phyloP scores from a whole-genome alignment of 78 protist species.

The Dictyostelium citrinum region DNA sequence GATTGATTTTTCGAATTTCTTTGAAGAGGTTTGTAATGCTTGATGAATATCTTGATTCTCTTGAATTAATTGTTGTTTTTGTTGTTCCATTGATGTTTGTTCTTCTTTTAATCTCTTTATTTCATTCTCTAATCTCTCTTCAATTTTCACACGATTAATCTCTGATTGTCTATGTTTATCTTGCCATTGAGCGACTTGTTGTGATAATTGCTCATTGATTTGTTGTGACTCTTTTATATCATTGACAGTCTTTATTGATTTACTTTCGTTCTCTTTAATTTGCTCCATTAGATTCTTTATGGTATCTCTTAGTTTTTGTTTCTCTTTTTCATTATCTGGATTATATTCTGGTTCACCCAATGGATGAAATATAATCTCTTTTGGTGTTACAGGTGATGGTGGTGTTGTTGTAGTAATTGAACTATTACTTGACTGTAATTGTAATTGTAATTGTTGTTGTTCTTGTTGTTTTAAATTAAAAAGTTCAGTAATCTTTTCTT shows the following conservation, averaged over 20 bases:
- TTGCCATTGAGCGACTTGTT: neutral
- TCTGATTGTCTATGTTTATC: slow-evolving; percentile 50
- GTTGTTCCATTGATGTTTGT: neutral
- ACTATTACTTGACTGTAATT: neutral
- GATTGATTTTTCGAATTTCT: neutral
- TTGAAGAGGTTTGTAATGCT: neutral
- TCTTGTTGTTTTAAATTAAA: neutral
- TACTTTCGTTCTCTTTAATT: slow-evolving; percentile 27
- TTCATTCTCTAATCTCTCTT: slow-evolving; percentile 36
- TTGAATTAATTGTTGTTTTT: slow-evolving; percentile 9
- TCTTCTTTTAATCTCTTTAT: neutral
- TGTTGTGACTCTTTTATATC: neutral
- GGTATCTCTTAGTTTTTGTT: slow-evolving; percentile 47
- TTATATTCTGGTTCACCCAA: slow-evolving; percentile 50
- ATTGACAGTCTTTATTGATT: neutral
- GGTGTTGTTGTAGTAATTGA: neutral
- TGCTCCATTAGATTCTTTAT: slow-evolving; percentile 69
- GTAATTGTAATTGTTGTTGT: neutral
- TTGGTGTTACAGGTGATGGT: slow-evolving; percentile 12
- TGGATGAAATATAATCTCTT: slow-evolving; percentile 57
- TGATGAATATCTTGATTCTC: neutral
- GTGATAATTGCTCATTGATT: neutral
- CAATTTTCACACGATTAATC: slow-evolving; percentile 54
- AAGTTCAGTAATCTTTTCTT: neutral
- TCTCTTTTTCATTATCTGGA: slow-evolving; percentile 47